A percentile compares a stretch with the other conserved stretches of the same genome.
These are phyloP conservation scores for Penicillium taxi DNA, from an alignment of 495 filamentous ascomycete species.

Conservation along the genomic window DNA sequence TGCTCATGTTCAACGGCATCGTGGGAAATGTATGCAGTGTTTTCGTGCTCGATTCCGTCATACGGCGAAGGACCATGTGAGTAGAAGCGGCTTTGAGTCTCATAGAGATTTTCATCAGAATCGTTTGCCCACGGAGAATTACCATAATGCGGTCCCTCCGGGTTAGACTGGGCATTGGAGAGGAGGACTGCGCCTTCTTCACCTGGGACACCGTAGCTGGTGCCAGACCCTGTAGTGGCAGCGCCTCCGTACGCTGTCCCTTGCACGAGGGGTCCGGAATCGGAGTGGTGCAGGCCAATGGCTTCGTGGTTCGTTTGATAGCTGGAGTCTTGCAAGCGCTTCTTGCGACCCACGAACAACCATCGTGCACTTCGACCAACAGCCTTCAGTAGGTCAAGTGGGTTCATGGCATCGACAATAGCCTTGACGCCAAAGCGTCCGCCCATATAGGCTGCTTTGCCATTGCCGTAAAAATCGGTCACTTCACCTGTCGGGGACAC, in stretches of 20 bases:
- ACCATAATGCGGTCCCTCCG: conserved; percentile 12
- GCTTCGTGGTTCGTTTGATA: conserved; percentile 32
- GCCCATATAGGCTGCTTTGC: conserved; percentile 48
- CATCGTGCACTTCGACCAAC: conserved; percentile 70
- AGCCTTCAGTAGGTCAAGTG: conserved; percentile 77
- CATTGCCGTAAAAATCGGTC: conserved; percentile 42
- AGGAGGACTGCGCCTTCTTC: conserved; percentile 39
- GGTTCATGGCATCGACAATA: conserved; percentile 66
- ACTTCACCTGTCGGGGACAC: conserved; percentile 27
- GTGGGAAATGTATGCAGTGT: conserved; percentile 10
- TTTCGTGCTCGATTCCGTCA: conserved; percentile 16
- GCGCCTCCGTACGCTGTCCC: conserved; percentile 32
- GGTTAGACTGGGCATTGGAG: conserved; percentile 35
- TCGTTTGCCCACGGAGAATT: conserved; percentile 17
- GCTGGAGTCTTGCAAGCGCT: conserved; percentile 42
- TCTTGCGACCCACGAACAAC: conserved; percentile 66
- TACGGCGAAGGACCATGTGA: conserved; percentile 8
- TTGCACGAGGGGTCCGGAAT: conserved; percentile 5
- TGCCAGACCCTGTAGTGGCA: conserved; percentile 12
- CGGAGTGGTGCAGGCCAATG: conserved; percentile 26
- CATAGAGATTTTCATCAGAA: conserved; percentile 20
- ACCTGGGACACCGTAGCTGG: conserved; percentile 16
- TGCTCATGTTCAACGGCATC: conserved; percentile 1
- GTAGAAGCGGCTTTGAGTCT: conserved; percentile 14
- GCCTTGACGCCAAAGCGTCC: conserved; percentile 57